phyloP scores from a whole-genome alignment of 2,329 filamentous ascomycete genomes.

The Tympanopsis confertula region DNA sequence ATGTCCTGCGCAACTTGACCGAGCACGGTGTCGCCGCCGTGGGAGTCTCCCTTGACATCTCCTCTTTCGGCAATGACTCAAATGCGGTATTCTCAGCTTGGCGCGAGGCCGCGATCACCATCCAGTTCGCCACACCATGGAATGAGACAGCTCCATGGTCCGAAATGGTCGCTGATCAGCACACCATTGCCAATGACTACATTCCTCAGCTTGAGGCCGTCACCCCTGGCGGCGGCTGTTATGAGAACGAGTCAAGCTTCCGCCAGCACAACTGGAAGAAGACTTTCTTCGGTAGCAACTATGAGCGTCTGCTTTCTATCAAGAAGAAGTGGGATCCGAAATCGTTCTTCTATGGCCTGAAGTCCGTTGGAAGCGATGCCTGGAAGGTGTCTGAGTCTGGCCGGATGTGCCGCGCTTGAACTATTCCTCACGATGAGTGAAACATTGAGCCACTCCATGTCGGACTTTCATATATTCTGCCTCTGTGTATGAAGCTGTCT shows the following conservation, averaged over 20 bases:
- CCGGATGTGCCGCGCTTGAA: constrained; percentile 22
- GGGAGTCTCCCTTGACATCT: constrained; percentile 18
- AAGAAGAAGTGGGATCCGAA: constrained; percentile 38
- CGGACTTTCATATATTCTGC: too few species aligned
- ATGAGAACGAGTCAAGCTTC: constrained; percentile 40
- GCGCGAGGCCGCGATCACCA: constrained; percentile 20
- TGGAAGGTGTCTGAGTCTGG: constrained; percentile 29
- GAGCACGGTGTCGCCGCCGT: constrained; percentile 17
- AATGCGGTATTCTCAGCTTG: constrained; percentile 28
- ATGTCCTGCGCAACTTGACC: constrained; percentile 17
- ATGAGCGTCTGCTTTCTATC: constrained; percentile 23
- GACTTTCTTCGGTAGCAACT: constrained; percentile 33
- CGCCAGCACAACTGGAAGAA: constrained; percentile 27
- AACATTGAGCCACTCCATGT: too few species aligned
- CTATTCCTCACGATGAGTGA: too few species aligned
- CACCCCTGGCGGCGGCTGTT: constrained; percentile 28
- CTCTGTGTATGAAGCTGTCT: too few species aligned
- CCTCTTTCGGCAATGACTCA: constrained; percentile 7
- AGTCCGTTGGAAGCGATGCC: constrained; percentile 38
- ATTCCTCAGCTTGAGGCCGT: constrained; percentile 19
- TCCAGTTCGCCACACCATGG: constrained; percentile 18
- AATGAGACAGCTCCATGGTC: constrained; percentile 15
- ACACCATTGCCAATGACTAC: constrained; percentile 16
- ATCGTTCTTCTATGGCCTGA: constrained; percentile 30
- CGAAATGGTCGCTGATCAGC: constrained; percentile 13